These are phyloP conservation scores for Rhizophora mangle DNA, from an alignment of 345 rosid species.

Conservation along the genomic window DNA sequence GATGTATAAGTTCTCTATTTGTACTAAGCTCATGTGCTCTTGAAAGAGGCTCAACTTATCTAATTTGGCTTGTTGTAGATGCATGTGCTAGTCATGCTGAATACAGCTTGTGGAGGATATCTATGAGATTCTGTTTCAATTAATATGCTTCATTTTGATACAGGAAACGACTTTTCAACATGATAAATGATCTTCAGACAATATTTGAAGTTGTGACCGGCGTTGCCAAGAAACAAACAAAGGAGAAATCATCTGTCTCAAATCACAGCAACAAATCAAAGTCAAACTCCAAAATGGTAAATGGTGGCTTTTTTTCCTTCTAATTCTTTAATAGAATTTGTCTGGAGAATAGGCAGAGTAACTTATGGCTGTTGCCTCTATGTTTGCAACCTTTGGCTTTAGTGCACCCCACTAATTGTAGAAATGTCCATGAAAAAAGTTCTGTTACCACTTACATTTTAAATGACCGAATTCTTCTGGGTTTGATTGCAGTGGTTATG, in stretches of 20 bases:
- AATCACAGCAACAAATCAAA: slow-evolving; percentile 71
- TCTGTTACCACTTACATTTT: neutral
- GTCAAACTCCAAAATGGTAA: slow-evolving; percentile 63
- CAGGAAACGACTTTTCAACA: slow-evolving; percentile 79
- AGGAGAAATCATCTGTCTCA: slow-evolving; percentile 60
- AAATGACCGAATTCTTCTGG: too few relatives aligned
- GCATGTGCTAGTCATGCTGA: neutral
- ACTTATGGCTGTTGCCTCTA: neutral
- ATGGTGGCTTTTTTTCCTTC: neutral
- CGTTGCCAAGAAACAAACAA: slow-evolving; percentile 55
- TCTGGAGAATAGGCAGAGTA: neutral
- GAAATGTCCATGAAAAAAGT: neutral
- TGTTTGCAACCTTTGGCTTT: neutral
- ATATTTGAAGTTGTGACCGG: slow-evolving; percentile 79
- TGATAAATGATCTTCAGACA: slow-evolving; percentile 86
- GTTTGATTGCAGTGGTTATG: neutral
- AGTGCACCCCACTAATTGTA: neutral
- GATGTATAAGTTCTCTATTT: too few relatives aligned
- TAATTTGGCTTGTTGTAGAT: neutral
- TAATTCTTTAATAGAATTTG: neutral
- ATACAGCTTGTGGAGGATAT: too few relatives aligned
- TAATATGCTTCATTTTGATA: slow-evolving; percentile 14
- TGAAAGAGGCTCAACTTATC: neutral
- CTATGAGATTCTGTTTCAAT: neutral
- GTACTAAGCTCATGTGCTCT: neutral